Percentiles rank a stretch among this genome's conserved stretches.
Evolutionary conservation across 176 grass and related monocot genomes (phyloP).

Genomic region (Chrysopogon serrulatus): DNA sequence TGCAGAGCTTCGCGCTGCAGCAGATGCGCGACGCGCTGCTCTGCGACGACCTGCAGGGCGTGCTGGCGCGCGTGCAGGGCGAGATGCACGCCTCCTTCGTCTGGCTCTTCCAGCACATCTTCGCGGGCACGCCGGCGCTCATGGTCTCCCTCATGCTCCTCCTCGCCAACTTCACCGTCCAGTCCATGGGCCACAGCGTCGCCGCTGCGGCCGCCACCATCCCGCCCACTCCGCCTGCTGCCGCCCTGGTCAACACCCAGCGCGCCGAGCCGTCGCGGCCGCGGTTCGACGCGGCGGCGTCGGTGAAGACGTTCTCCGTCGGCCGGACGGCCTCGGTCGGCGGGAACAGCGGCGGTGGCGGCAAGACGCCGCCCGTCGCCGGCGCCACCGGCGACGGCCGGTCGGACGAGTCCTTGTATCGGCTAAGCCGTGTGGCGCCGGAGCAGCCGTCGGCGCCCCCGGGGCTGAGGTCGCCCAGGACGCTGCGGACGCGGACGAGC

Average conservation of each 20-base stretch:
- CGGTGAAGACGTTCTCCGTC: slow-evolving; percentile 49
- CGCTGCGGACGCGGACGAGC: slow-evolving; percentile 27
- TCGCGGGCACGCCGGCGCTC: slow-evolving; percentile 77
- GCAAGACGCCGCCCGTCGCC: slow-evolving; percentile 44
- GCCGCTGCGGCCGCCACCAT: slow-evolving; percentile 34
- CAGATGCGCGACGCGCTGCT: slow-evolving; percentile 57
- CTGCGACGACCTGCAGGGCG: slow-evolving; percentile 58
- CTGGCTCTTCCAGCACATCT: slow-evolving; percentile 97
- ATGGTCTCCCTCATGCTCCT: slow-evolving; percentile 98
- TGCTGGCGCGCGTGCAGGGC: slow-evolving; percentile 56
- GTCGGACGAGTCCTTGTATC: slow-evolving; percentile 33
- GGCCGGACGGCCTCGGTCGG: slow-evolving; percentile 58
- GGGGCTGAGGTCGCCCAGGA: background rate
- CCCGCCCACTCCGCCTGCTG: background rate
- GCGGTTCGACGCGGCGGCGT: slow-evolving; percentile 23
- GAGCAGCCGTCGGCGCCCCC: background rate
- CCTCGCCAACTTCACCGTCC: slow-evolving; percentile 93
- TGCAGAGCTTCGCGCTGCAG: slow-evolving; percentile 78
- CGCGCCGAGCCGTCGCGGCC: background rate
- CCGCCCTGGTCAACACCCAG: slow-evolving; percentile 13
- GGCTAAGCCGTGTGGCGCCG: background rate
- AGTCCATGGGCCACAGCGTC: slow-evolving; percentile 60
- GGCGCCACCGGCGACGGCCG: slow-evolving; percentile 60
- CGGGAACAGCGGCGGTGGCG: slow-evolving; percentile 50
- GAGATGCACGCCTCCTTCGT: slow-evolving; percentile 95